Evolutionary conservation across 2,329 filamentous ascomycete species (phyloP).

Genomic region (Xylariaceae sp.): DNA sequence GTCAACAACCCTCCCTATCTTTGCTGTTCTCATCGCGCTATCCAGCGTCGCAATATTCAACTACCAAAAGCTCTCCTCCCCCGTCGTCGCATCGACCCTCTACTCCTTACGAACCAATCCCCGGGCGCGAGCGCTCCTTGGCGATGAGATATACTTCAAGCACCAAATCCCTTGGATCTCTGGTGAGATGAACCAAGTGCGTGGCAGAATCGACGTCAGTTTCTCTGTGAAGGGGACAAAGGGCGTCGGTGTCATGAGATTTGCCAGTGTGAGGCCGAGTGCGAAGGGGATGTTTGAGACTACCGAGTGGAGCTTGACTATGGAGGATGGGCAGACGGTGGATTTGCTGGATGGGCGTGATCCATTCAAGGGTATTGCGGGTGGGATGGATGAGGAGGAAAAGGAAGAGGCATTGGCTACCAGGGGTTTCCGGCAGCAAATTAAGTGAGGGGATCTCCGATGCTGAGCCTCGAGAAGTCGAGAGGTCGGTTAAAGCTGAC

Average conservation of each 20-base stretch:
- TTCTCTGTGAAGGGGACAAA: conserved; percentile 83
- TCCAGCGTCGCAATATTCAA: conserved; percentile 92
- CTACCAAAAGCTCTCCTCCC: conserved; percentile 92
- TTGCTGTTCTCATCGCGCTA: conserved; percentile 65
- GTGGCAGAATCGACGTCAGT: conserved; percentile 80
- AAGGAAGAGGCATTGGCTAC: conserved; percentile 37
- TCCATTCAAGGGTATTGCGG: conserved; percentile 58
- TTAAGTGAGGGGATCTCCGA: conserved; percentile 22
- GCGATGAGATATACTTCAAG: conserved; percentile 82
- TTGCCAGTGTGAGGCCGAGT: conserved; percentile 67
- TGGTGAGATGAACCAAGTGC: conserved; percentile 88
- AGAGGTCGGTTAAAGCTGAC: too few species aligned
- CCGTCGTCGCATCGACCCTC: conserved; percentile 79
- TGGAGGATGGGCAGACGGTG: conserved; percentile 55
- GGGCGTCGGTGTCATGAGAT: conserved; percentile 69
- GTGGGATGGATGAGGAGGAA: conserved; percentile 40
- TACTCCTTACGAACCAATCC: conserved; percentile 85
- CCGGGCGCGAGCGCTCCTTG: conserved; percentile 70
- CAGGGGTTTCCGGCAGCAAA: conserved; percentile 52
- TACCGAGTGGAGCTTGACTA: conserved; percentile 81
- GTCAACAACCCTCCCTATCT: conserved; percentile 74
- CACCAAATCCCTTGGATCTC: conserved; percentile 77
- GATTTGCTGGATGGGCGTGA: conserved; percentile 74
- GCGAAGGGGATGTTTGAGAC: conserved; percentile 72
- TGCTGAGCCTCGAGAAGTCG: neutral